These are phyloP conservation scores for Didymella glomerata DNA, from an alignment of 2,329 filamentous ascomycete species.

Conservation along the genomic window DNA sequence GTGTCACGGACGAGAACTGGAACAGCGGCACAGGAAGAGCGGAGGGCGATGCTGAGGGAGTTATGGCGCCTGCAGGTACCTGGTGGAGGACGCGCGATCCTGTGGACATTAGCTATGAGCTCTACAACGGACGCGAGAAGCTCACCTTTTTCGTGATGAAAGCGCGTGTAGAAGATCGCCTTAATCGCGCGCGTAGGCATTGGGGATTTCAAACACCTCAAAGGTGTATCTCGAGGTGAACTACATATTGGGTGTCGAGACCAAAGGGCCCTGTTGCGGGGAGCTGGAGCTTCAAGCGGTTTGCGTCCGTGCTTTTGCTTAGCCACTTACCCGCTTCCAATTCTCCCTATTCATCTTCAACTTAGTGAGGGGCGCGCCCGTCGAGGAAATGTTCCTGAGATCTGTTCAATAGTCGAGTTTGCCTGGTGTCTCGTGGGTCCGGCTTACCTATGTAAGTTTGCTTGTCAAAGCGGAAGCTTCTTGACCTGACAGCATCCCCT, in stretches of 20 bases:
- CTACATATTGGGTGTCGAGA: slow-evolving; percentile 16
- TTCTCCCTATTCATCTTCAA: too few species aligned
- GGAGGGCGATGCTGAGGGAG: slow-evolving; percentile 50
- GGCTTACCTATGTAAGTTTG: too few species aligned
- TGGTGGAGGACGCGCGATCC: slow-evolving; percentile 71
- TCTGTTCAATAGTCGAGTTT: too few species aligned
- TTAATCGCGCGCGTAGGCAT: slow-evolving; percentile 60
- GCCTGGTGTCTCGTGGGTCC: too few species aligned
- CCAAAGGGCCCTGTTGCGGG: slow-evolving; percentile 12
- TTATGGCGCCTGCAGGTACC: slow-evolving; percentile 68
- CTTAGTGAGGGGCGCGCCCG: too few species aligned
- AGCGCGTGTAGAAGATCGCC: slow-evolving; percentile 72
- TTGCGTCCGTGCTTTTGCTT: neutral
- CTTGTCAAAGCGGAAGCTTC: too few species aligned
- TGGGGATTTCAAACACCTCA: slow-evolving; percentile 14
- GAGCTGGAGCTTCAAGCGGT: slow-evolving; percentile 7
- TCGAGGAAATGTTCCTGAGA: too few species aligned
- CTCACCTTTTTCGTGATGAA: slow-evolving; percentile 63
- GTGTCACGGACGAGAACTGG: slow-evolving; percentile 84
- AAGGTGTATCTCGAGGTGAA: neutral
- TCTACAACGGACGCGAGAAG: neutral
- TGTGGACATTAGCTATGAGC: slow-evolving; percentile 41
- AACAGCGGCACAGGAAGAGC: slow-evolving; percentile 71
- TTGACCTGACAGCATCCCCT: too few species aligned
- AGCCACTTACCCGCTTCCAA: too few species aligned